Base-by-base conservation (phyloP, 2,329 filamentous ascomycete species). In the Clonostachys rosea region DNA sequence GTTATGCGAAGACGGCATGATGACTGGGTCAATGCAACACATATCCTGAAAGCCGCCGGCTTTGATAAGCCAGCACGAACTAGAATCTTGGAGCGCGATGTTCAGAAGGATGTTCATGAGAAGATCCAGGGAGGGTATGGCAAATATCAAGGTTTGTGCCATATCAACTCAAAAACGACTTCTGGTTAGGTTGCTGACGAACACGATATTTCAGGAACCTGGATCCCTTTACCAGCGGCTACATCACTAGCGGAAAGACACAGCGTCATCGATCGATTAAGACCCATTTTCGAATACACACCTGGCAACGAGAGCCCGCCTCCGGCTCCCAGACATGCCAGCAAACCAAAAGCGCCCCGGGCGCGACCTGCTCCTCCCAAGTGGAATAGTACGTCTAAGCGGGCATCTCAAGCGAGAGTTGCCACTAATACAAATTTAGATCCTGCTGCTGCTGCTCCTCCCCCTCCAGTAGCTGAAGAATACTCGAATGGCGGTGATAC, bases 11-110 rank as follows among this genome's bases (percentile, higher is more conserved):
- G 94, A 44, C 84, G 92, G 50, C 81, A 84, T 46, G 94, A 99
- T 67, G 84, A 97, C 68, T 99, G 92, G 91, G 94, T 99, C 71
- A 99, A 99, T 75, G 94, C 94, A n/a, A 99, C 94, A 46, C 94
- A 99, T 63, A 97, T 99, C 50, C 74, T 99, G 43, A 99, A 99
- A 64, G 90, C 95, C 39, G 94, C 94, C 52, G 92, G 92, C 47
- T 96, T 96, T 62, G 94, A 99, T 68, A 99, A 99, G 68, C 94
- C 94, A 4, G 90, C 92, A 12, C 80, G 94, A 63, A 99, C 94
- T 39, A 83, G 94, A 53, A 97, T 99, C 48, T 79, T 99, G 6
- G 94, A 99, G 70, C 83, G 94, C 54, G 94, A 99, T 62, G 92
- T 99, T 8, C 94, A 99, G 61, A 96, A 96, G 66, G 92, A 95